Percentiles rank a stretch among this genome's conserved stretches.
Evolutionary conservation across 1,284 basidiomycete species (phyloP).

Genomic region (Microbotryum intermedium): DNA sequence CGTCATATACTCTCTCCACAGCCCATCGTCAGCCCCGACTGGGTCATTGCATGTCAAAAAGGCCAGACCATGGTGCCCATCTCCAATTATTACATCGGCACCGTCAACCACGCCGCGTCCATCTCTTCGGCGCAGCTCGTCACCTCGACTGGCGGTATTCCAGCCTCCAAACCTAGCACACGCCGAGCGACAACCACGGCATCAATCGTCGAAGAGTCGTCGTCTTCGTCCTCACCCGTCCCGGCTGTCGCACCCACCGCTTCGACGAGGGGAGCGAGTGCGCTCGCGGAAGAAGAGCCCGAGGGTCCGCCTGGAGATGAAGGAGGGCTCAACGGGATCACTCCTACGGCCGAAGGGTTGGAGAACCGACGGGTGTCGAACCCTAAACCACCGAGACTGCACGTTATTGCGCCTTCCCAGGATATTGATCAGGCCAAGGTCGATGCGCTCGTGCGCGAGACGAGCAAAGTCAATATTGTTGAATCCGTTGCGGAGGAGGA

Average conservation of each 20-base stretch:
- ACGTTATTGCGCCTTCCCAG: too few relatives aligned
- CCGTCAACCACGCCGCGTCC: conserved; percentile 29
- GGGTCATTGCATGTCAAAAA: conserved; percentile 34
- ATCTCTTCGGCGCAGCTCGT: conserved; percentile 30
- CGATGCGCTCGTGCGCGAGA: too few relatives aligned
- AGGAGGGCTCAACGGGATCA: too few relatives aligned
- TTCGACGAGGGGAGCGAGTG: background rate
- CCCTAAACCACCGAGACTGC: too few relatives aligned
- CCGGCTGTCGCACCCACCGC: background rate
- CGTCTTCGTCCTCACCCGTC: background rate
- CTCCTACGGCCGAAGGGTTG: too few relatives aligned
- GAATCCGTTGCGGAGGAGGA: too few relatives aligned
- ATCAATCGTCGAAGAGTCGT: background rate
- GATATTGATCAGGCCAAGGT: too few relatives aligned
- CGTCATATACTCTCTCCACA: background rate
- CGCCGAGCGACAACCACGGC: background rate
- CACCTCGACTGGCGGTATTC: conserved; percentile 1
- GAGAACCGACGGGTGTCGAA: too few relatives aligned
- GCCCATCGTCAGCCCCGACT: conserved; percentile 37
- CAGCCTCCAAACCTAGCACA: background rate
- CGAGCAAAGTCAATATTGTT: too few relatives aligned
- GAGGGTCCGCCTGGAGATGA: background rate
- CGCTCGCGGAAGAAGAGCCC: background rate
- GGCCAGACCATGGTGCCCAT: conserved; percentile 37
- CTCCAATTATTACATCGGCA: conserved; percentile 28